These are phyloP conservation scores for Sarocladium strictum DNA, from an alignment of 2,329 filamentous ascomycete species.

Conservation along the genomic window DNA sequence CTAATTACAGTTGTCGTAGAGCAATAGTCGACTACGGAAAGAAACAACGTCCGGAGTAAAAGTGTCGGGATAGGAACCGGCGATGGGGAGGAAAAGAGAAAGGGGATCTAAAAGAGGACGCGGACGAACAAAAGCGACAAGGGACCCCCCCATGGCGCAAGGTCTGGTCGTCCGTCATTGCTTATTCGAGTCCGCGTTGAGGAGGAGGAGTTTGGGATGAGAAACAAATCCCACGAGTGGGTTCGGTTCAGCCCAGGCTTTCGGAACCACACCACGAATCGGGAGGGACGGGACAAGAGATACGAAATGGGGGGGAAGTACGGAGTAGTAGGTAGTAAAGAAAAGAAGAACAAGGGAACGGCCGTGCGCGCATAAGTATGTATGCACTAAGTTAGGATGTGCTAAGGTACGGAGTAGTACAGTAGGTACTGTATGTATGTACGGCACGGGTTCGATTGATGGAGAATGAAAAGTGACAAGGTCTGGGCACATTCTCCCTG, in stretches of 20 bases:
- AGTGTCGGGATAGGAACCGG: background rate
- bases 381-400: no score
- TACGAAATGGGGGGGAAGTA: no score
- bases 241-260: background rate
- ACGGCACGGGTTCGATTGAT: no score
- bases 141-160: constrained; percentile 1
- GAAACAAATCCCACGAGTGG: background rate
- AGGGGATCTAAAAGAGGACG: background rate
- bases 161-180: constrained; percentile 6
- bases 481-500: no score
- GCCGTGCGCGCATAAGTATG: no score
- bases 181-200: background rate
- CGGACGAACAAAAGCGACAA: background rate
- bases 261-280: background rate
- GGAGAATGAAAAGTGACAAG: no score
- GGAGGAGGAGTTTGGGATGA: background rate
- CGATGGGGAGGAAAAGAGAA: background rate
- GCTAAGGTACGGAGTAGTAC: no score
- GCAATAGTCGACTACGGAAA: background rate
- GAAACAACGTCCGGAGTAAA: background rate
- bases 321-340: no score
- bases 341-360: no score
- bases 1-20: background rate
- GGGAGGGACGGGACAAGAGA: no score
- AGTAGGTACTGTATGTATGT: background rate